Evolutionary conservation across 768 basidiomycete genomes (phyloP).

Genomic region (Cystobasidium onofrii): DNA sequence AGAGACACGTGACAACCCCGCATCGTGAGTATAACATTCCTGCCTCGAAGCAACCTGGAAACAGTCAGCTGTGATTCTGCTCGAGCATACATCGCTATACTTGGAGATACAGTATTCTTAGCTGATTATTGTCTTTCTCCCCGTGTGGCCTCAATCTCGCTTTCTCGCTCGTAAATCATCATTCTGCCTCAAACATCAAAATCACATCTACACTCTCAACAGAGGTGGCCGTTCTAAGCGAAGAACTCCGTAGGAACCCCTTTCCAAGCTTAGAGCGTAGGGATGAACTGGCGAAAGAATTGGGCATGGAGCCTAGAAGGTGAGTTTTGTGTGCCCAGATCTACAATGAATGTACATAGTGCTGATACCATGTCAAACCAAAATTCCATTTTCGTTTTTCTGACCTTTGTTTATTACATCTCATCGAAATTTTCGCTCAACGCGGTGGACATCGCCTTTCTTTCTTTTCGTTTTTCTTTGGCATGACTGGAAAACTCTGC

Average conservation of each 20-base stretch:
- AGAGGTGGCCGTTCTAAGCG: slow-evolving; percentile 2
- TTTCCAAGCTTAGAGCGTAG: slow-evolving; percentile 10
- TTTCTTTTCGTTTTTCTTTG: not conserved
- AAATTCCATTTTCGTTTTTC: no score
- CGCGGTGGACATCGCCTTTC: no score
- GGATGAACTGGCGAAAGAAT: not conserved
- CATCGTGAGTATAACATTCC: not conserved
- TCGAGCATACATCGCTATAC: not conserved
- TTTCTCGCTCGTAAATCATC: not conserved
- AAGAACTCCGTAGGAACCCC: slow-evolving; percentile 11
- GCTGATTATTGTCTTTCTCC: no score
- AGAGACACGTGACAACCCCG: slow-evolving; percentile 11
- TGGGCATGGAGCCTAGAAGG: slow-evolving; percentile 20
- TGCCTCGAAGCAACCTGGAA: not conserved
- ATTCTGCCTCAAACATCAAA: not conserved
- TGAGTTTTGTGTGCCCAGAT: no score
- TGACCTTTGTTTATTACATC: no score
- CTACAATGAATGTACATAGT: no score
- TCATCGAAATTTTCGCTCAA: no score
- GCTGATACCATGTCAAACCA: no score
- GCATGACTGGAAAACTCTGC: not conserved
- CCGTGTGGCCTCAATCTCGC: no score
- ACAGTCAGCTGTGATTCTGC: not conserved
- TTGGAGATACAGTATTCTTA: no score
- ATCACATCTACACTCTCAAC: not conserved